phyloP scores from a whole-genome alignment of 306 rosid species.

The Castanea sativa region DNA sequence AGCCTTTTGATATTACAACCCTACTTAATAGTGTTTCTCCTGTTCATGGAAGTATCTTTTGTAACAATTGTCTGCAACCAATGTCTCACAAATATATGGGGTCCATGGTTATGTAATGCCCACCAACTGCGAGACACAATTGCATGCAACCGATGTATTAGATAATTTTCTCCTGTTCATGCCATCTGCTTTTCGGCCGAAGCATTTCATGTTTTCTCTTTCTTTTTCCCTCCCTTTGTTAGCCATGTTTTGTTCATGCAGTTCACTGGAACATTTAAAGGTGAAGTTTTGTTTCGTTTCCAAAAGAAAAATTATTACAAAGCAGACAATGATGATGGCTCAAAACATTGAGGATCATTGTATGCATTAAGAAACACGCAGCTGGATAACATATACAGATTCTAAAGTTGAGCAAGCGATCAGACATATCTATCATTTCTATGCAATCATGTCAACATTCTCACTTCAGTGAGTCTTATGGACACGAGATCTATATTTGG shows the following conservation, averaged over 20 bases:
- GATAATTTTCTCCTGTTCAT: too few relatives aligned
- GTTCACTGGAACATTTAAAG: not conserved
- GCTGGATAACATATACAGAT: not conserved
- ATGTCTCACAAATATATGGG: too few relatives aligned
- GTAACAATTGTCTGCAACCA: too few relatives aligned
- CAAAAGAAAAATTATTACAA: not conserved
- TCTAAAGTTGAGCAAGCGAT: not conserved
- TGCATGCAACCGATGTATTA: too few relatives aligned
- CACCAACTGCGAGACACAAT: too few relatives aligned
- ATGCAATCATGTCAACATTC: not conserved
- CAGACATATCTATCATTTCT: not conserved
- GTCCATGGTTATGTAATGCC: too few relatives aligned
- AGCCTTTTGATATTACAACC: too few relatives aligned
- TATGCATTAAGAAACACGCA: not conserved
- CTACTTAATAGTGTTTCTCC: too few relatives aligned
- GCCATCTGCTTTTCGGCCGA: too few relatives aligned
- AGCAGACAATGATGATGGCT: not conserved
- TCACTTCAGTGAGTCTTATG: not conserved
- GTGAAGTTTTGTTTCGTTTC: not conserved
- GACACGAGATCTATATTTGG: not conserved
- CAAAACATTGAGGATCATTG: not conserved
- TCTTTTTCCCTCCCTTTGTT: too few relatives aligned
- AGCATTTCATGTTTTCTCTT: too few relatives aligned
- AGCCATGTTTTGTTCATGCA: not conserved
- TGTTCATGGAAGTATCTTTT: too few relatives aligned